phyloP scores from a whole-genome alignment of 2,329 filamentous ascomycete species.

The Rachicladosporium sp. region DNA sequence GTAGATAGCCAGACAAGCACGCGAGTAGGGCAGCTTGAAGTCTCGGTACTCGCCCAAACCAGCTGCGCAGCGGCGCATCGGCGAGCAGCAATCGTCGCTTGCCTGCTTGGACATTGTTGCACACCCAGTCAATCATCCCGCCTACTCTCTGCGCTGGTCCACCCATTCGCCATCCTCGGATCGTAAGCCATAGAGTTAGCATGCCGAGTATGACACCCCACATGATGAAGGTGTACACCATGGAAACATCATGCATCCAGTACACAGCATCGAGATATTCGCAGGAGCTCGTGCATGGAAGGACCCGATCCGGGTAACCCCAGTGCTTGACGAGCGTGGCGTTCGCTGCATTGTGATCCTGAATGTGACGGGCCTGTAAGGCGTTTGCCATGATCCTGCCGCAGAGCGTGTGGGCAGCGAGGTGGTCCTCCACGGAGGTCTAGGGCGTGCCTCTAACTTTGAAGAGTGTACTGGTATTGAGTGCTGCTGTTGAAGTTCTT shows the following conservation, averaged over 20 bases:
- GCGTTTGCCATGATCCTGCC: no score
- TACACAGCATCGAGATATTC: conserved; percentile 46
- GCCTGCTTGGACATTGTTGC: conserved; percentile 3
- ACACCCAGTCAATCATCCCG: conserved; percentile 8
- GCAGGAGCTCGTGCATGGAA: conserved; percentile 48
- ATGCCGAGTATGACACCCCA: conserved; percentile 42
- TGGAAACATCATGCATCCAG: conserved; percentile 39
- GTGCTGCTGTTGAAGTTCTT: no score
- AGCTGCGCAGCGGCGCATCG: conserved; percentile 37
- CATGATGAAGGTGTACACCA: conserved; percentile 44
- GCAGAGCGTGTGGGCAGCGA: no score
- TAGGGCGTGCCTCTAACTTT: no score
- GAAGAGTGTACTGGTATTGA: no score
- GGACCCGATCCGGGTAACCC: conserved; percentile 42
- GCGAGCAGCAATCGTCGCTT: conserved; percentile 46
- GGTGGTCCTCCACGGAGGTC: no score
- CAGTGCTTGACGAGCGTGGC: conserved; percentile 31
- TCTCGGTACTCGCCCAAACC: conserved; percentile 58
- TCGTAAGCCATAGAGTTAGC: conserved; percentile 31
- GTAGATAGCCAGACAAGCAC: conserved; percentile 48
- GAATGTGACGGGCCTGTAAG: conserved; percentile 14
- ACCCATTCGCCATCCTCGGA: conserved; percentile 15
- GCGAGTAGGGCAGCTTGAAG: conserved; percentile 53
- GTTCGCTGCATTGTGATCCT: conserved; percentile 19
- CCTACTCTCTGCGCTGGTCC: conserved; percentile 7